These are phyloP conservation scores for Aureobasidium sp. DNA, from an alignment of 2,329 filamentous ascomycete species.

Conservation along the genomic window DNA sequence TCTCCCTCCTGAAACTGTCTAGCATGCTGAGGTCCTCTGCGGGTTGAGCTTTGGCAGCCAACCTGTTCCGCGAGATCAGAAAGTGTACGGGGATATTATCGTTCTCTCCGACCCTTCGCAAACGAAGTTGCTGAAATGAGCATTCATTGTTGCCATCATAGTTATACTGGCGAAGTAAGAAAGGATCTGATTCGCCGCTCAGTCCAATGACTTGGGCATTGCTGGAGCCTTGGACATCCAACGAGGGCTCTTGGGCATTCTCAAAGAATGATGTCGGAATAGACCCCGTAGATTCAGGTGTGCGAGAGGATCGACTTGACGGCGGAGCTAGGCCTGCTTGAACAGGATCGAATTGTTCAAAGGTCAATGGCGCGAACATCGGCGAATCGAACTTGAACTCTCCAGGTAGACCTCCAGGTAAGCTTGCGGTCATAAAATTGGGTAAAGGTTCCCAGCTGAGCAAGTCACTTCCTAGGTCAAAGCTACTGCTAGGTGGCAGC, in stretches of 20 bases:
- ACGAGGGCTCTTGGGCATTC: constrained; percentile 25
- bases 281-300: constrained; percentile 1
- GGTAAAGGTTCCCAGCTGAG: constrained; percentile 16
- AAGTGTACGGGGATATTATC: constrained; percentile 28
- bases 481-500: constrained; percentile 9
- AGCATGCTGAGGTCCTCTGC: constrained; percentile 22
- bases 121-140: constrained; percentile 26
- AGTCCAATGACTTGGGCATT: constrained; percentile 29
- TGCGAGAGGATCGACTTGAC: neutral
- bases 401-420: neutral
- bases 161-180: constrained; percentile 27
- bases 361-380: constrained; percentile 11
- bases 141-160: constrained; percentile 31
- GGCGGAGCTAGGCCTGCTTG: constrained; percentile 6
- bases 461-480: constrained; percentile 13
- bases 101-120: constrained; percentile 23
- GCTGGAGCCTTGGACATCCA: constrained; percentile 27
- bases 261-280: constrained; percentile 17
- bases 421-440: constrained; percentile 4
- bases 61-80: constrained; percentile 30
- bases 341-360: constrained; percentile 16
- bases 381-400: constrained; percentile 13
- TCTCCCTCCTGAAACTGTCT: constrained; percentile 25
- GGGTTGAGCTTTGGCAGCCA: constrained; percentile 31
- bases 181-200: constrained; percentile 29